Evolutionary conservation across 805 yeast genomes (phyloP).

Genomic region (Yarrowia porcina): DNA sequence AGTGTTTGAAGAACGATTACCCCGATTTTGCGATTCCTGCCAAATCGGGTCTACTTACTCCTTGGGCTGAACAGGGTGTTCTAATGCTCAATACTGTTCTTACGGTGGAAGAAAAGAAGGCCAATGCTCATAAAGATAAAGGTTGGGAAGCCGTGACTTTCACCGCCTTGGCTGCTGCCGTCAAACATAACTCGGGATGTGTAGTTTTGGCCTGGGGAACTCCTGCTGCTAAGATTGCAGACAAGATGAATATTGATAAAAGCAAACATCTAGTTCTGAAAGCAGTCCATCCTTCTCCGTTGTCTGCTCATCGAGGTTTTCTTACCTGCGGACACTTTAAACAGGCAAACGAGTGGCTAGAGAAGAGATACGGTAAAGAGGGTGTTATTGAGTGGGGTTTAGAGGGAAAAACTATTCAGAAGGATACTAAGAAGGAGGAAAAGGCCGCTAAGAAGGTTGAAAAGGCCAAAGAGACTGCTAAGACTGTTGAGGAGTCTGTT

Average conservation of each 20-base stretch:
- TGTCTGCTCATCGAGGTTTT: slow-evolving; percentile 85
- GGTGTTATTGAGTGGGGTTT: slow-evolving; percentile 67
- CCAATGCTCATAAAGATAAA: slow-evolving; percentile 82
- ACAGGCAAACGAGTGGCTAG: slow-evolving; percentile 75
- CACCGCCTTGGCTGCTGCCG: slow-evolving; percentile 55
- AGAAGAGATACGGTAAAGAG: slow-evolving; percentile 42
- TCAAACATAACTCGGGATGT: slow-evolving; percentile 45
- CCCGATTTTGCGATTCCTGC: slow-evolving; percentile 63
- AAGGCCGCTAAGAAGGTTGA: not conserved
- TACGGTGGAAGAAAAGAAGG: slow-evolving; percentile 89
- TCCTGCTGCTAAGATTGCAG: slow-evolving; percentile 65
- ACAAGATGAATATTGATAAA: slow-evolving; percentile 38
- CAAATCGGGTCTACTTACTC: slow-evolving; percentile 61
- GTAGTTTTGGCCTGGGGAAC: slow-evolving; percentile 68
- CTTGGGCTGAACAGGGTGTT: slow-evolving; percentile 89
- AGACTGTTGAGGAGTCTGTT: not conserved
- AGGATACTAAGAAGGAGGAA: not conserved
- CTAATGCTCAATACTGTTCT: slow-evolving; percentile 80
- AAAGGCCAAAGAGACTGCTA: not conserved
- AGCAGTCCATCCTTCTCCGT: slow-evolving; percentile 92
- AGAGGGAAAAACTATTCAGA: slow-evolving; percentile 25
- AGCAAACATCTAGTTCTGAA: slow-evolving; percentile 49
- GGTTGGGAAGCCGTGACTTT: slow-evolving; percentile 95
- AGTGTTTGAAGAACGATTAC: slow-evolving; percentile 62
- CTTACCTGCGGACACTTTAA: slow-evolving; percentile 73